Evolutionary conservation across 352 stramenopile genomes (phyloP).

Genomic region (Aphanomyces stellatus): DNA sequence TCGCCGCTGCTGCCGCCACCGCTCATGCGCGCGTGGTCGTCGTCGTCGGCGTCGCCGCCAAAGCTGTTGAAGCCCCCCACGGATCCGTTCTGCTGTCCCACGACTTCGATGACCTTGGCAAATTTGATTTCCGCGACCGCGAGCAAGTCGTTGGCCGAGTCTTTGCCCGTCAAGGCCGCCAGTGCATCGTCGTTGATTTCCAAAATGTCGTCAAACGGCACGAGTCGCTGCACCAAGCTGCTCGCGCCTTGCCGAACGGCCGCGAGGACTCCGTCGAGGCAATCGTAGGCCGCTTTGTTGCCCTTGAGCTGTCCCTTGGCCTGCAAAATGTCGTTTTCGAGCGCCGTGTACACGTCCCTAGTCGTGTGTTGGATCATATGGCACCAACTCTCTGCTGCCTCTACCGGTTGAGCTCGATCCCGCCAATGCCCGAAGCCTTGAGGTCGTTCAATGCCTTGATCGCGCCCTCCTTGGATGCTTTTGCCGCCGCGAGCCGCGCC

Average conservation of each 20-base stretch:
- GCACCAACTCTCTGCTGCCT: too few relatives aligned
- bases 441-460: constrained; percentile 60
- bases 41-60: constrained; percentile 25
- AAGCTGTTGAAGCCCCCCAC: constrained; percentile 46
- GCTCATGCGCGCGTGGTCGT: constrained; percentile 20
- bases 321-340: constrained; percentile 68
- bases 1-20: constrained; percentile 23
- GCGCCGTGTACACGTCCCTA: constrained; percentile 63
- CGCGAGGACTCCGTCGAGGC: constrained; percentile 63
- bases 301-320: constrained; percentile 60
- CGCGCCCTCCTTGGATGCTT: constrained; percentile 55
- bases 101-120: constrained; percentile 62
- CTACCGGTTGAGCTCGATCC: constrained; percentile 61
- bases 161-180: not conserved
- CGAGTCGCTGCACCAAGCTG: constrained; percentile 48
- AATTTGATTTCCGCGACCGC: constrained; percentile 62
- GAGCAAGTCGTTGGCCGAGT: constrained; percentile 31
- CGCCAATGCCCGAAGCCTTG: constrained; percentile 66
- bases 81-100: constrained; percentile 59
- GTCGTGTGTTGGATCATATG: too few relatives aligned
- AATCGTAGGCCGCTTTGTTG: constrained; percentile 68
- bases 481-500: constrained; percentile 35
- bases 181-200: constrained; percentile 17
- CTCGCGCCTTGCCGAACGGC: constrained; percentile 66
- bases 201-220: constrained; percentile 43